Percentiles rank a stretch among this genome's conserved stretches.
These are phyloP conservation scores for Monosporozyma yasuniensis DNA, from an alignment of 805 yeast genomes.

Conservation along the genomic window DNA sequence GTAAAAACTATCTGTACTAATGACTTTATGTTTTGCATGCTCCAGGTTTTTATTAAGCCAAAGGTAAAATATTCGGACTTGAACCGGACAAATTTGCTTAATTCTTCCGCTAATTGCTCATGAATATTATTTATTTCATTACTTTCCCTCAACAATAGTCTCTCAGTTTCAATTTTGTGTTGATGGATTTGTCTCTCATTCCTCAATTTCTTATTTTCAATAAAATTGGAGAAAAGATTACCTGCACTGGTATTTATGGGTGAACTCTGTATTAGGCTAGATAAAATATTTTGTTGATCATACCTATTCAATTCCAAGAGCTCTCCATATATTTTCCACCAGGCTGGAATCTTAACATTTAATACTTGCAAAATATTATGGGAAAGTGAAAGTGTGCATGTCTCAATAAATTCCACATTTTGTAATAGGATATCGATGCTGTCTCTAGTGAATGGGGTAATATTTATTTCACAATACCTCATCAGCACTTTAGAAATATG, in stretches of 20 bases:
- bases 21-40: conserved; percentile 1
- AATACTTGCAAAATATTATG: conserved; percentile 28
- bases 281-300: conserved; percentile 24
- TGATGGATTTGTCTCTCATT: conserved; percentile 37
- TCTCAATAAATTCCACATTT: conserved; percentile 11
- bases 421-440: neutral
- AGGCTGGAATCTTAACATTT: conserved; percentile 30
- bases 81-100: conserved; percentile 49
- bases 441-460: neutral
- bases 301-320: conserved; percentile 28
- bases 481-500: neutral
- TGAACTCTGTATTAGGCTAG: too few relatives aligned
- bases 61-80: conserved; percentile 33
- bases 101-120: conserved; percentile 54
- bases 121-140: conserved; percentile 44
- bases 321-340: conserved; percentile 41
- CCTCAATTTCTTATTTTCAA: conserved; percentile 45
- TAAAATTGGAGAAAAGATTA: conserved; percentile 27
- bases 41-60: conserved; percentile 9
- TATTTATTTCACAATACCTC: neutral
- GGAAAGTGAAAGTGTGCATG: conserved; percentile 20
- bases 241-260: too few relatives aligned
- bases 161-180: conserved; percentile 35
- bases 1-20: neutral
- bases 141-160: conserved; percentile 36